phyloP scores from a whole-genome alignment of 1,139 yeast species.

The Pichia inconspicua region DNA sequence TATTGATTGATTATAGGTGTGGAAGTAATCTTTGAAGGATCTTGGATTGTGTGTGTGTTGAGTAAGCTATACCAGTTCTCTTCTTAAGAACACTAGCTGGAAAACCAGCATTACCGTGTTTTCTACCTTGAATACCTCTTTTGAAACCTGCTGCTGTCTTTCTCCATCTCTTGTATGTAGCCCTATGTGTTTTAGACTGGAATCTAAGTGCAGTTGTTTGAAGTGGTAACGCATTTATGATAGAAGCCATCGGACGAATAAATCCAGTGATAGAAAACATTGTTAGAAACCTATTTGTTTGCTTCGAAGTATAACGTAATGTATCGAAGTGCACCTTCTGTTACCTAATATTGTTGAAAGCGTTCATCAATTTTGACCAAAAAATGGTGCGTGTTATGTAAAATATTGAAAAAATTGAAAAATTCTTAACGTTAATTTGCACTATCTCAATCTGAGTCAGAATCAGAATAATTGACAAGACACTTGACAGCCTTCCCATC shows the following conservation, averaged over 20 bases:
- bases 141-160: conserved; percentile 49
- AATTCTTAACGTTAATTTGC: too few relatives aligned
- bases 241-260: conserved; percentile 4
- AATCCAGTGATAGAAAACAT: conserved; percentile 2
- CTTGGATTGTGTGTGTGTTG: conserved; percentile 48
- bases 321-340: not conserved
- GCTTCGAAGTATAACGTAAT: not conserved
- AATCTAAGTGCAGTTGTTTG: conserved; percentile 29
- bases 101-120: conserved; percentile 92
- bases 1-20: conserved; percentile 18
- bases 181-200: conserved; percentile 56
- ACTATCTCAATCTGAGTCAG: not conserved
- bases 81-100: conserved; percentile 54
- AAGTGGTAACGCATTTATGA: not conserved
- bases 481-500: not conserved
- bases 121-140: conserved; percentile 74
- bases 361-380: too few relatives aligned
- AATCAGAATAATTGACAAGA: not conserved
- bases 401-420: too few relatives aligned
- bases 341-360: too few relatives aligned
- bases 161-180: conserved; percentile 79
- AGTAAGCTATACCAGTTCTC: conserved; percentile 56
- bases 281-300: not conserved
- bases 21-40: conserved; percentile 44
- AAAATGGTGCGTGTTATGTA: too few relatives aligned